Evolutionary conservation across 768 basidiomycete genomes (phyloP).

Genomic region (Mycena kentingensis): DNA sequence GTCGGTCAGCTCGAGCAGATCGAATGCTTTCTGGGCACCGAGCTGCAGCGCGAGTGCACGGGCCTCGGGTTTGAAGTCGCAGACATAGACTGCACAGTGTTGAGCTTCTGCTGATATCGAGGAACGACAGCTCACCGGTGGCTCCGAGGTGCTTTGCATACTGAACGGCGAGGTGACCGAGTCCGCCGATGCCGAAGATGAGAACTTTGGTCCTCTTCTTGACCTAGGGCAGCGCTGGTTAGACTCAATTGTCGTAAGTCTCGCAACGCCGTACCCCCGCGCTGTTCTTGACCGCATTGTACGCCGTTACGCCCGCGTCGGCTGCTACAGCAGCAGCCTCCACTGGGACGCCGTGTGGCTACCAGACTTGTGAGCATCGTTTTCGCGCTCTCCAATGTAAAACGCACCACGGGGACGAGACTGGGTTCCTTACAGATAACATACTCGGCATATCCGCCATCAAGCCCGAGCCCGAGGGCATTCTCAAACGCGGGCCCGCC

Average conservation of each 20-base stretch:
- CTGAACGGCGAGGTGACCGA: constrained; percentile 24
- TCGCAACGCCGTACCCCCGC: constrained; percentile 11
- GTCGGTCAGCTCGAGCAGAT: constrained; percentile 18
- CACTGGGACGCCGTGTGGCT: constrained; percentile 17
- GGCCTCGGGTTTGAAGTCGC: too few species aligned
- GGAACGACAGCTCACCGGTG: constrained; percentile 13
- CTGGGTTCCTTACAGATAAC: constrained; percentile 4
- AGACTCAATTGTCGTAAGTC: background rate
- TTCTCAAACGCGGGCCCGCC: constrained; percentile 3
- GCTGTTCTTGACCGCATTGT: constrained; percentile 18
- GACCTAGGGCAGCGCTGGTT: background rate
- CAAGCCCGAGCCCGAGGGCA: constrained; percentile 8
- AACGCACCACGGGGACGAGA: constrained; percentile 19
- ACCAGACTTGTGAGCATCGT: background rate
- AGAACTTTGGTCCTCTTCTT: constrained; percentile 19
- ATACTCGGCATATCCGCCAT: constrained; percentile 22
- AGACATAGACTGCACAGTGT: constrained; percentile 19
- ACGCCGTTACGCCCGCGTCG: constrained; percentile 21
- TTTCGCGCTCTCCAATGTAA: background rate
- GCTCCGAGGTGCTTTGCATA: constrained; percentile 27
- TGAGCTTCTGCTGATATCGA: background rate
- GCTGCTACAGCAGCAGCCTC: constrained; percentile 20
- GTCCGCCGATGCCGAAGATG: constrained; percentile 19
- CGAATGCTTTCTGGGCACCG: constrained; percentile 26
- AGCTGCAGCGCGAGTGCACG: constrained; percentile 24